These are phyloP conservation scores for Amborella trichopoda DNA, from an alignment of 164 flowering plant genomes.

Conservation along the genomic window DNA sequence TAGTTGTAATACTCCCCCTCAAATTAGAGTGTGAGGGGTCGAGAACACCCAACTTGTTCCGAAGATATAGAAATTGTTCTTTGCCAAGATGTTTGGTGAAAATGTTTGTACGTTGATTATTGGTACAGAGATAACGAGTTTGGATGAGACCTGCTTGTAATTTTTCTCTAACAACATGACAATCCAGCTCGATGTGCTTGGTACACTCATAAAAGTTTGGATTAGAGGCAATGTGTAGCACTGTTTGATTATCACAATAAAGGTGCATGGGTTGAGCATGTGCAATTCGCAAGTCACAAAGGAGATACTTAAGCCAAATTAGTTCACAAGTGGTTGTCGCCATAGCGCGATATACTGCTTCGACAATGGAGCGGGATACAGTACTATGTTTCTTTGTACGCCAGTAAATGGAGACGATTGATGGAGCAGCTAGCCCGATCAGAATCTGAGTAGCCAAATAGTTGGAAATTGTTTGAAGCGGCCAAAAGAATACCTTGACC, in stretches of 20 bases:
- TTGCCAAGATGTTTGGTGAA: not conserved
- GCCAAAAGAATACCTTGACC: not conserved
- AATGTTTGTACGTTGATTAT: not conserved
- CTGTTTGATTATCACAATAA: conserved; percentile 18
- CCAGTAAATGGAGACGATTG: conserved; percentile 3
- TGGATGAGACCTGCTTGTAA: not conserved
- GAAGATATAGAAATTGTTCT: not conserved
- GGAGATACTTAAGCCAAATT: not conserved
- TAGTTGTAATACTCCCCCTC: not conserved
- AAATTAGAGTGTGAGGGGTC: not conserved
- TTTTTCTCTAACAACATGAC: not conserved
- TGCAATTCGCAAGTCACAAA: not conserved
- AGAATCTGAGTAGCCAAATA: not conserved
- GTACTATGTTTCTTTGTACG: conserved; percentile 3
- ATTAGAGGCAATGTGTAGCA: not conserved
- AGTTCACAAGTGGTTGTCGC: conserved; percentile 1
- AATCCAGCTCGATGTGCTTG: not conserved
- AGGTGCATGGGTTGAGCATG: not conserved
- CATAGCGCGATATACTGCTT: conserved; percentile 8
- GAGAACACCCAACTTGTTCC: not conserved
- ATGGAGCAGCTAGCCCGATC: conserved; percentile 1
- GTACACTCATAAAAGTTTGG: not conserved
- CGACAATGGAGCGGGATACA: conserved; percentile 1
- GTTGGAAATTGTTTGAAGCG: not conserved
- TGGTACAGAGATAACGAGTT: not conserved